A percentile compares a stretch with the other conserved stretches of the same genome.
These are phyloP conservation scores for Amanita subjunquillea DNA, from an alignment of 768 basidiomycete genomes.

Conservation along the genomic window DNA sequence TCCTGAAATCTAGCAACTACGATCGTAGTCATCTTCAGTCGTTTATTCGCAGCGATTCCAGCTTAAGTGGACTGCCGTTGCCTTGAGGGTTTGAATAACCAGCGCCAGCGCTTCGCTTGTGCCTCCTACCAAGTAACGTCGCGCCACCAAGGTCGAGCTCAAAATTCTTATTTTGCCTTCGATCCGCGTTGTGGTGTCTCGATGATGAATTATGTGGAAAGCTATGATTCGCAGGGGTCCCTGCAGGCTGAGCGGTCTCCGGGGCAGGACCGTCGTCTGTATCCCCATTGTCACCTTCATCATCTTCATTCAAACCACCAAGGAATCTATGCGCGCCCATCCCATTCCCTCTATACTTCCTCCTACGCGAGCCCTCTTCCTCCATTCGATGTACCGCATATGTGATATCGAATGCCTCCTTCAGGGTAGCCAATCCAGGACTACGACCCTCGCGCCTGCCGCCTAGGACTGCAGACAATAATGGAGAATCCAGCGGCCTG, in stretches of 20 bases:
- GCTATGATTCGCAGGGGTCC: not conserved
- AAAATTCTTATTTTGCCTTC: slow-evolving; percentile 29
- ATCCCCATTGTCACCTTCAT: slow-evolving; percentile 47
- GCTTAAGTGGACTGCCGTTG: not conserved
- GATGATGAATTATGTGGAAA: not conserved
- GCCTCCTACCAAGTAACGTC: slow-evolving; percentile 72
- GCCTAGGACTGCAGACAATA: slow-evolving; percentile 72
- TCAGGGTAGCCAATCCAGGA: slow-evolving; percentile 86
- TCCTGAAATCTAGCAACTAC: not conserved
- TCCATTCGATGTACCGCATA: slow-evolving; percentile 99
- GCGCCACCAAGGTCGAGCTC: slow-evolving; percentile 84
- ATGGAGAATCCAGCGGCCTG: slow-evolving; percentile 77
- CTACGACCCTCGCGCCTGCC: slow-evolving; percentile 74
- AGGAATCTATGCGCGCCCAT: slow-evolving; percentile 73
- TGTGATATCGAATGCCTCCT: slow-evolving; percentile 97
- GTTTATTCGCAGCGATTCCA: slow-evolving; percentile 6
- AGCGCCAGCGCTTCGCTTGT: slow-evolving; percentile 24
- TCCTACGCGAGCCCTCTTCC: slow-evolving; percentile 86
- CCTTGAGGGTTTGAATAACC: slow-evolving; percentile 1
- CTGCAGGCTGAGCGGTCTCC: not conserved
- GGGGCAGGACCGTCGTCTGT: slow-evolving; percentile 12
- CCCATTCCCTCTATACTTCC: slow-evolving; percentile 75
- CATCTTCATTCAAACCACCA: slow-evolving; percentile 86
- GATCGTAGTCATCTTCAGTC: slow-evolving; percentile 10
- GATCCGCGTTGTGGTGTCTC: slow-evolving; percentile 5